phyloP scores from a whole-genome alignment of 805 yeast species.

The Candida odintsovae region DNA sequence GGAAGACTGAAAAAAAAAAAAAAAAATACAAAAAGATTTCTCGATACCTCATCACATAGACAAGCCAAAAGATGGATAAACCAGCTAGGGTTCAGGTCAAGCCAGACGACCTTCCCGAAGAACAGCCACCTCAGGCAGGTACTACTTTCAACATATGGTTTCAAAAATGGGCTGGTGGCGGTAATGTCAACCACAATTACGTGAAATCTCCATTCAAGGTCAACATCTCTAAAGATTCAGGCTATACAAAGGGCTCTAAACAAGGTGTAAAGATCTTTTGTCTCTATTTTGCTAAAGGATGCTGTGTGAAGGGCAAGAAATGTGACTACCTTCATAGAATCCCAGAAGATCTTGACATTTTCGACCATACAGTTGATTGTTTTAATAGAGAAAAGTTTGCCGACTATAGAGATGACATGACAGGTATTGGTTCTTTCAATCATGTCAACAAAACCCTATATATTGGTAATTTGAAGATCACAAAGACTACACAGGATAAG shows the following conservation, averaged over 20 bases:
- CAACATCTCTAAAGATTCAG: conserved; percentile 57
- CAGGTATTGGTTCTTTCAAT: conserved; percentile 82
- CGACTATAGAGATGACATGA: conserved; percentile 86
- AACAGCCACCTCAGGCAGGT: conserved; percentile 77
- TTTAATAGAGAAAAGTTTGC: conserved; percentile 87
- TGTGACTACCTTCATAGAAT: conserved; percentile 77
- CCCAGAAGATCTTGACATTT: conserved; percentile 56
- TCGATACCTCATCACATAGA: neutral
- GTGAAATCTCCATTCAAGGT: conserved; percentile 56
- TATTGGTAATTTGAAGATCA: conserved; percentile 52
- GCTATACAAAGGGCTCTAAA: conserved; percentile 65
- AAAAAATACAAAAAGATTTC: neutral
- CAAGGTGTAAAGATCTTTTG: conserved; percentile 50
- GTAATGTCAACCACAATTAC: conserved; percentile 29
- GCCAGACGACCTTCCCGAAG: conserved; percentile 46
- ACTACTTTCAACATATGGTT: conserved; percentile 84
- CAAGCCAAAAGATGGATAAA: conserved; percentile 6
- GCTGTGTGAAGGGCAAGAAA: conserved; percentile 71
- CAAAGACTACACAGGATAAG: conserved; percentile 31
- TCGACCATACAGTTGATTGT: conserved; percentile 69
- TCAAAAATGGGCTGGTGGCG: conserved; percentile 72
- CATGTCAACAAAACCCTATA: conserved; percentile 68
- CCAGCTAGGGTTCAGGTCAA: conserved; percentile 76
- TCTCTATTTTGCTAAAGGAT: conserved; percentile 82
- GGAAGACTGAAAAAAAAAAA: too few relatives aligned